Percentiles rank a stretch among this genome's conserved stretches.
These are phyloP conservation scores for Isabelozyma pseudorhagii DNA, from an alignment of 805 yeast species.

Conservation along the genomic window DNA sequence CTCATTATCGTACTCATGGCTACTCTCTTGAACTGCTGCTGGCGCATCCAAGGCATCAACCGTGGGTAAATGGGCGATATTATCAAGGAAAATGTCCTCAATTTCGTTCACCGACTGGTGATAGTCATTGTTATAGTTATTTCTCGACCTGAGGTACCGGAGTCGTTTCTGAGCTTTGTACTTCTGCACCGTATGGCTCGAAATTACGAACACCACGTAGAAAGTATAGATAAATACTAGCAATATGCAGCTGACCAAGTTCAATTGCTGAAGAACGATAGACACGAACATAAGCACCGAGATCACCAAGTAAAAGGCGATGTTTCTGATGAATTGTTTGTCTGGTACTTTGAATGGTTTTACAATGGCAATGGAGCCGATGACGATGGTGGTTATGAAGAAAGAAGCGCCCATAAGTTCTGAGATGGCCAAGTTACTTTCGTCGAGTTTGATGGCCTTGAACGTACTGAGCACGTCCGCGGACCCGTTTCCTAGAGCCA, in stretches of 20 bases:
- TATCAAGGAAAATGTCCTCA: constrained; percentile 19
- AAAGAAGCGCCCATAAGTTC: constrained; percentile 90
- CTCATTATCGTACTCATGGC: constrained; percentile 5
- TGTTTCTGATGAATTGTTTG: constrained; percentile 56
- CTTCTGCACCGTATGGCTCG: constrained; percentile 17
- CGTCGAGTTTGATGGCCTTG: constrained; percentile 71
- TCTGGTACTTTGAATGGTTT: constrained; percentile 60
- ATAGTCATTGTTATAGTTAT: constrained; percentile 10
- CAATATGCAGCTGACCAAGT: constrained; percentile 50
- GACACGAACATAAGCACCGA: constrained; percentile 49
- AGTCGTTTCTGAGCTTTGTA: constrained; percentile 8
- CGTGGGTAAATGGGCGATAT: constrained; percentile 20
- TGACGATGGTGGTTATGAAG: constrained; percentile 73
- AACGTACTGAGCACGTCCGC: constrained; percentile 87
- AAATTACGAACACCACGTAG: constrained; percentile 53
- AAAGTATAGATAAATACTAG: constrained; percentile 55
- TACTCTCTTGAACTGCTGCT: background rate
- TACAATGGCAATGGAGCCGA: constrained; percentile 73
- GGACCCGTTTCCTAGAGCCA: constrained; percentile 90
- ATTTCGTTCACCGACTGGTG: constrained; percentile 4
- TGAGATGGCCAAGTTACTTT: constrained; percentile 78
- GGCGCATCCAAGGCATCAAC: constrained; percentile 18
- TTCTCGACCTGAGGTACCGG: constrained; percentile 20
- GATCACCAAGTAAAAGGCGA: constrained; percentile 51
- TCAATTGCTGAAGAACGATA: constrained; percentile 53